Evolutionary conservation across 192 early-diverging fungal genomes (phyloP).

Genomic region (Oehlia diaphana): DNA sequence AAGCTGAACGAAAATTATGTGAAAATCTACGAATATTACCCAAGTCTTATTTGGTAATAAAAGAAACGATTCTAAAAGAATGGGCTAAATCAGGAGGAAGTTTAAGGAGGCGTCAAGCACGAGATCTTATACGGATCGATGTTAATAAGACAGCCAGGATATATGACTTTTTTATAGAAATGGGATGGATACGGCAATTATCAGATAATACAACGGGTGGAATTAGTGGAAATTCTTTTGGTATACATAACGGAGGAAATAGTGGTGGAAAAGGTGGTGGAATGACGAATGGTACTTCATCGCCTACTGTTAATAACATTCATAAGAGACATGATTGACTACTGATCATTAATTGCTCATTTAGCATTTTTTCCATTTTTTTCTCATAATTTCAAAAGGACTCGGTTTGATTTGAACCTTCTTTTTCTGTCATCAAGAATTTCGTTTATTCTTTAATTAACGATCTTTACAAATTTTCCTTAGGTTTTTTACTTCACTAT

Average conservation of each 20-base stretch:
- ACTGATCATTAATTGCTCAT: not conserved
- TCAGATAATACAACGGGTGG: slow-evolving; percentile 4
- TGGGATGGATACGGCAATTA: slow-evolving; percentile 79
- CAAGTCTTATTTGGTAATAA: slow-evolving; percentile 87
- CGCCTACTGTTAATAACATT: not conserved
- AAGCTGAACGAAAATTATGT: slow-evolving; percentile 81
- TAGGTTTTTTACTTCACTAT: not conserved
- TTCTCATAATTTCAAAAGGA: not conserved
- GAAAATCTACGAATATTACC: slow-evolving; percentile 82
- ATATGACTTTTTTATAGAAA: slow-evolving; percentile 92
- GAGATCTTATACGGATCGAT: slow-evolving; percentile 92
- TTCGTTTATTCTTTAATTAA: not conserved
- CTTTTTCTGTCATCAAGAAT: not conserved
- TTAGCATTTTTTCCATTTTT: not conserved
- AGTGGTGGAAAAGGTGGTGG: not conserved
- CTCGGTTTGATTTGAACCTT: not conserved
- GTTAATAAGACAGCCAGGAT: slow-evolving; percentile 83
- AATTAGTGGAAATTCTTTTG: not conserved
- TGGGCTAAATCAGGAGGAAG: slow-evolving; percentile 69
- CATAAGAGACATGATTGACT: not conserved
- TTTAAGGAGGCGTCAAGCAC: slow-evolving; percentile 72
- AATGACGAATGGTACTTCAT: not conserved
- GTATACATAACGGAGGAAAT: not conserved
- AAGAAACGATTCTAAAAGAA: slow-evolving; percentile 86
- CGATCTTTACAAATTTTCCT: not conserved